Percentiles rank a stretch among this genome's conserved stretches.
phyloP scores from a whole-genome alignment of 306 rosid species.

The Abrus pulchellus region DNA sequence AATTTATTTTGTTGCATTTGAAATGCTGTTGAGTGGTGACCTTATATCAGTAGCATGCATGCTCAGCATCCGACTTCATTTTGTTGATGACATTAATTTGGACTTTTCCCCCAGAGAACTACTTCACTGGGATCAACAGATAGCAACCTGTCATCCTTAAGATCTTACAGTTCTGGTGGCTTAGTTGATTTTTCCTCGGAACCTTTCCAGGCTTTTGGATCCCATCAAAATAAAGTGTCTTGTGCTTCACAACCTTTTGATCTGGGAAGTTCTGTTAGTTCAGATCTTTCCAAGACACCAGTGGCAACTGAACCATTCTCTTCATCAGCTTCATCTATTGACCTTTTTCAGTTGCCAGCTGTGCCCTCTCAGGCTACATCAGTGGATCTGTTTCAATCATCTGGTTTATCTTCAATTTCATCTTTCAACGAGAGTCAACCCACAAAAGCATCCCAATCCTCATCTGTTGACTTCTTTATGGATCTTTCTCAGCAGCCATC shows the following conservation, averaged over 20 bases:
- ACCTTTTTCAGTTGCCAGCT: conserved; percentile 65
- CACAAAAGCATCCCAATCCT: conserved; percentile 45
- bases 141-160: conserved; percentile 58
- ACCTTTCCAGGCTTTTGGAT: conserved; percentile 55
- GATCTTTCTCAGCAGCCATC: conserved; percentile 57
- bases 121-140: conserved; percentile 62
- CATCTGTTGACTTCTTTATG: conserved; percentile 60
- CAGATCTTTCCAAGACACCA: conserved; percentile 56
- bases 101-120: conserved; percentile 59
- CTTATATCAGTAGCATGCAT: conserved; percentile 19
- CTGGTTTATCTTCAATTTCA: conserved; percentile 46
- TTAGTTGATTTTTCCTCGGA: conserved; percentile 58
- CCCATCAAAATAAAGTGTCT: conserved; percentile 48
- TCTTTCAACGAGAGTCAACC: conserved; percentile 49
- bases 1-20: conserved; percentile 7
- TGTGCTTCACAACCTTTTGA: conserved; percentile 46
- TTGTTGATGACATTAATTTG: conserved; percentile 35
- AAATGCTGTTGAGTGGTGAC: conserved; percentile 11
- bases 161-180: conserved; percentile 60
- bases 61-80: conserved; percentile 25
- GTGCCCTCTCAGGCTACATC: conserved; percentile 50
- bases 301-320: conserved; percentile 45
- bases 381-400: conserved; percentile 60
- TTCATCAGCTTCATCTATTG: conserved; percentile 54
- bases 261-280: conserved; percentile 54